phyloP scores from a whole-genome alignment of 768 basidiomycete species.

The Tephrocybe sp. region DNA sequence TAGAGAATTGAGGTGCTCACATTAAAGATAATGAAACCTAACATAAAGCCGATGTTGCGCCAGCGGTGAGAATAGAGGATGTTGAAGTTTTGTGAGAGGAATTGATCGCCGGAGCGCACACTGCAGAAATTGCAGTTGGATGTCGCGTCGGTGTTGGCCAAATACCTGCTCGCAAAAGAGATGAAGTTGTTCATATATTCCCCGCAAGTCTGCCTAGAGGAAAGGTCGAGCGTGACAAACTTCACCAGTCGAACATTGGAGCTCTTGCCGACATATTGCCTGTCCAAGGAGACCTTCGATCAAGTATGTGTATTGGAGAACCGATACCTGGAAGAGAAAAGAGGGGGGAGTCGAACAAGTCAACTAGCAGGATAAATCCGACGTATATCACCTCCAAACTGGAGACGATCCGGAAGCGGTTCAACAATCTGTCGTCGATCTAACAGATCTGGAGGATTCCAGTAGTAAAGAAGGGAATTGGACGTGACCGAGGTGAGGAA shows the following conservation, averaged over 20 bases:
- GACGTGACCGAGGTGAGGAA: too few relatives aligned
- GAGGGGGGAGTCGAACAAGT: too few relatives aligned
- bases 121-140: conserved; percentile 61
- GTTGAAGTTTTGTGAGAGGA: conserved; percentile 49
- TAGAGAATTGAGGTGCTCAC: too few relatives aligned
- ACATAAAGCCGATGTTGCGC: conserved; percentile 55
- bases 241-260: conserved; percentile 55
- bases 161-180: conserved; percentile 49
- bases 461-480: too few relatives aligned
- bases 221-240: conserved; percentile 51
- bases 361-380: neutral
- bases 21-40: conserved; percentile 49
- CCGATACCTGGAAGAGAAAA: conserved; percentile 26
- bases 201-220: conserved; percentile 51
- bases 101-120: conserved; percentile 57
- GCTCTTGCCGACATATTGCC: conserved; percentile 39
- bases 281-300: conserved; percentile 43
- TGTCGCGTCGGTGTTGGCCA: conserved; percentile 54
- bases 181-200: conserved; percentile 55
- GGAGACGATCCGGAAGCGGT: conserved; percentile 51
- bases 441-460: too few relatives aligned
- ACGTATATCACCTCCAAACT: conserved; percentile 67
- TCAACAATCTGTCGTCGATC: too few relatives aligned
- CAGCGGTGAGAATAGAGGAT: conserved; percentile 55
- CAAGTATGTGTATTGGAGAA: conserved; percentile 58